Evolutionary conservation across 2,329 filamentous ascomycete species (phyloP), one percentile per base, ranked within the genome.

Genomic region (Diplodia intermedia): DNA sequence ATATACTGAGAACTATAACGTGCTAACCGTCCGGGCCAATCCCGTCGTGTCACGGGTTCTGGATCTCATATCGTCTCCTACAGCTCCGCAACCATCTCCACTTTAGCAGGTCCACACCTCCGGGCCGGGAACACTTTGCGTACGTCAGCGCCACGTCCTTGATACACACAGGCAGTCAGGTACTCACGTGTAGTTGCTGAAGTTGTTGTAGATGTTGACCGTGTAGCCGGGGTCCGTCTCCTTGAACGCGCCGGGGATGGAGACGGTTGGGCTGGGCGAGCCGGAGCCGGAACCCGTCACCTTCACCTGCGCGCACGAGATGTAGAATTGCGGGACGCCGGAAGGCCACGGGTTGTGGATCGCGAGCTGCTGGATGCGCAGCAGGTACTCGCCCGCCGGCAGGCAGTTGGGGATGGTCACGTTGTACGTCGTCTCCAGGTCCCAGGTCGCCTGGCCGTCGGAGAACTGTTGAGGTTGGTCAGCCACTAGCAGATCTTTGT

Each of bases 41-140:
- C 40, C 40, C 40, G 40, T 11, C 8, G 40, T n/a, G 40, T 47
- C 40, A n/a, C 40, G 40, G 40, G 18, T 47, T 47, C 18, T n/a
- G 40, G 15, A 47, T 47, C 18, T n/a, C 40, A 47, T 47, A 18
- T 47, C 40, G n/a, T 47, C 14, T 31, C 18, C 31, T 33, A 33
- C 15, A 49, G 29, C 56, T 18, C 18, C 38, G 20, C 36, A 15
- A 5, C 12, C 26, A 36, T 61, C 47, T 49, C 40, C 40, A 14
- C 76, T 38, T 61, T 8, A 79, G 73, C 77, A 79, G 31, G 75
- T 75, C 8, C 74, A 77, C 14, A 79, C 77, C 71, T 74, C 75
- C 11, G 78, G 77, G 4, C 77, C 78, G 0, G 77, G 77, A 50
- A 61, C 56, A 47, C 40, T 47, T 36, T n/a, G 40, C 40, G 40